phyloP scores from a whole-genome alignment of 441 rosid species.

The Lepidium campestre region DNA sequence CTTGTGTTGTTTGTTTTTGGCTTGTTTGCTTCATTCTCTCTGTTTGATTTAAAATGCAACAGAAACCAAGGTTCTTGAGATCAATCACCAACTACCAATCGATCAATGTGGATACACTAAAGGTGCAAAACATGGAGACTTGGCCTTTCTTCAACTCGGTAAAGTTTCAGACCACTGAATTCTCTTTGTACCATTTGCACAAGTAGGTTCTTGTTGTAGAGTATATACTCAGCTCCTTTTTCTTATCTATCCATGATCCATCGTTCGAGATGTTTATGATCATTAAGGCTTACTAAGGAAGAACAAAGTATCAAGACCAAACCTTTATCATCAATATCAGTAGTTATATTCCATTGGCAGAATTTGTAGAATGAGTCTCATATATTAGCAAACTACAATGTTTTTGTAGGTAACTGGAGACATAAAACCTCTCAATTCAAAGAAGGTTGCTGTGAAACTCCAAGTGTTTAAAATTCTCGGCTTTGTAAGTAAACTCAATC shows the following conservation, averaged over 20 bases:
- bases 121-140: slow-evolving; percentile 90
- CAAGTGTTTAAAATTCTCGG: slow-evolving; percentile 71
- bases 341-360: neutral
- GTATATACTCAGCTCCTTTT: neutral
- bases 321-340: neutral
- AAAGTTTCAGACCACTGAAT: neutral
- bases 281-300: neutral
- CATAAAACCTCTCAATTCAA: slow-evolving; percentile 65
- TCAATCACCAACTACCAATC: slow-evolving; percentile 79
- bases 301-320: neutral
- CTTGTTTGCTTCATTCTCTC: neutral
- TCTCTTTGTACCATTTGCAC: neutral
- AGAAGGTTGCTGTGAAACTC: slow-evolving; percentile 76
- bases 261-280: neutral
- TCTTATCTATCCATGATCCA: neutral
- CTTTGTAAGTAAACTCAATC: slow-evolving; percentile 45
- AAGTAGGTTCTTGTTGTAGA: neutral
- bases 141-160: slow-evolving; percentile 93
- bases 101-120: slow-evolving; percentile 68
- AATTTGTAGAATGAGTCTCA: neutral
- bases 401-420: slow-evolving; percentile 73
- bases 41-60: slow-evolving; percentile 17
- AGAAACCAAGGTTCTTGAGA: slow-evolving; percentile 84
- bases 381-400: neutral
- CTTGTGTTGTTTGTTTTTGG: neutral